Percentiles rank a stretch among this genome's conserved stretches.
phyloP scores from a whole-genome alignment of 352 stramenopile species.

The Blastocystis sp. region DNA sequence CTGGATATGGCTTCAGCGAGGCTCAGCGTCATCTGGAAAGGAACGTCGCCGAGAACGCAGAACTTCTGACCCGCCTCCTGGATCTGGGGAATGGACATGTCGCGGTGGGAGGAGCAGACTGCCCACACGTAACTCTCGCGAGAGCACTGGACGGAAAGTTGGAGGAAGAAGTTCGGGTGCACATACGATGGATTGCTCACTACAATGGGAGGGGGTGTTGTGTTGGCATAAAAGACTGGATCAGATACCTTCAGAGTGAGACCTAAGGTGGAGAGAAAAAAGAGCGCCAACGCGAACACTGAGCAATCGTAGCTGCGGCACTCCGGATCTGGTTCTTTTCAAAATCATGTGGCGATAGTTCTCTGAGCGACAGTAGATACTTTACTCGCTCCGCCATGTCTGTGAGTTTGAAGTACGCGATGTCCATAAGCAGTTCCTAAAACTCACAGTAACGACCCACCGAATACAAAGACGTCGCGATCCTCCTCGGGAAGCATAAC shows the following conservation, averaged over 20 bases:
- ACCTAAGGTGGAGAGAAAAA: not conserved
- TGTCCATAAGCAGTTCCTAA: conserved; percentile 17
- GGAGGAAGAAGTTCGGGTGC: not conserved
- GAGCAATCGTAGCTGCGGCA: not conserved
- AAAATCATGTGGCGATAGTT: not conserved
- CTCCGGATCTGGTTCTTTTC: not conserved
- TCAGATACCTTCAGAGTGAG: not conserved
- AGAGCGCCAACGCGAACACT: not conserved
- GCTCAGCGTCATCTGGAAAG: not conserved
- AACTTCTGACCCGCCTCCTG: not conserved
- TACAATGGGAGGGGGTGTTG: not conserved
- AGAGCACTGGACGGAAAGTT: not conserved
- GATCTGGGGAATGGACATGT: not conserved
- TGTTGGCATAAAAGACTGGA: not conserved
- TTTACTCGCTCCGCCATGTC: conserved; percentile 3
- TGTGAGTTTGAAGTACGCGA: conserved; percentile 16
- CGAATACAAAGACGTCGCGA: not conserved
- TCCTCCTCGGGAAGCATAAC: not conserved
- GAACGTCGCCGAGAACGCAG: not conserved
- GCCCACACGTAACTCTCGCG: not conserved
- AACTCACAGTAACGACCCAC: not conserved
- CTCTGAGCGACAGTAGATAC: not conserved
- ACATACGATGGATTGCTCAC: not conserved
- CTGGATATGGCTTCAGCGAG: not conserved
- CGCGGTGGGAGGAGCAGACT: not conserved